Percentiles rank a stretch among this genome's conserved stretches.
Conservation (phyloP, 345 rosid species). For the Salix purpurea region DNA sequence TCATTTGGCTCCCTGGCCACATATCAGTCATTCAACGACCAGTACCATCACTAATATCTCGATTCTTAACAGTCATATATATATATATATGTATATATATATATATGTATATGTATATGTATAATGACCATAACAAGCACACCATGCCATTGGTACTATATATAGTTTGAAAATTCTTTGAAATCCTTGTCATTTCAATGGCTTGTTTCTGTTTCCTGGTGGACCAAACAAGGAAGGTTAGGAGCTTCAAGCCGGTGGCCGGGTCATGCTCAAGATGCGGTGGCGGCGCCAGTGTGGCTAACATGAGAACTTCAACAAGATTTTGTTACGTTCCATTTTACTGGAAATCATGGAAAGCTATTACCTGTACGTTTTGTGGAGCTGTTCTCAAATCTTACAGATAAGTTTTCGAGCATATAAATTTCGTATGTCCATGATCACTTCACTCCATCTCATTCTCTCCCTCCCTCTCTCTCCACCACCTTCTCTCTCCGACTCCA, state of each 20-base stretch:
- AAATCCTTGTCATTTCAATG: constrained; percentile 27
- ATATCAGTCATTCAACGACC: neutral
- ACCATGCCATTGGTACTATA: neutral
- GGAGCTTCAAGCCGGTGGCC: constrained; percentile 65
- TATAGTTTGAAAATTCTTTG: neutral
- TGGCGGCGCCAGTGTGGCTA: constrained; percentile 58
- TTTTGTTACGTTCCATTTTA: constrained; percentile 61
- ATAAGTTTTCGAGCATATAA: constrained; percentile 2
- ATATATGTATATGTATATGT: too few relatives aligned
- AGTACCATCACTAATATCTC: neutral
- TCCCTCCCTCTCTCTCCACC: neutral
- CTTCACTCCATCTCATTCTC: neutral
- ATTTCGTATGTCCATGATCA: neutral
- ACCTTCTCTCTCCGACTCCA: neutral
- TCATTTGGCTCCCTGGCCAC: neutral
- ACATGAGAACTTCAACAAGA: constrained; percentile 62
- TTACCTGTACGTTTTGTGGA: constrained; percentile 67
- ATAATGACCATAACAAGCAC: neutral
- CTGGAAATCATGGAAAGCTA: constrained; percentile 65
- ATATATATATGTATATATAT: too few relatives aligned
- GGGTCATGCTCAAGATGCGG: constrained; percentile 62
- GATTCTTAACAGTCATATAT: neutral
- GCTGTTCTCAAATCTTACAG: constrained; percentile 65
- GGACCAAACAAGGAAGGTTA: constrained; percentile 52
- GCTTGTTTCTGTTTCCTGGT: constrained; percentile 72